Evolutionary conservation across 805 yeast species (phyloP), one percentile per base, ranked within the genome.

Genomic region (Starmerella floris): DNA sequence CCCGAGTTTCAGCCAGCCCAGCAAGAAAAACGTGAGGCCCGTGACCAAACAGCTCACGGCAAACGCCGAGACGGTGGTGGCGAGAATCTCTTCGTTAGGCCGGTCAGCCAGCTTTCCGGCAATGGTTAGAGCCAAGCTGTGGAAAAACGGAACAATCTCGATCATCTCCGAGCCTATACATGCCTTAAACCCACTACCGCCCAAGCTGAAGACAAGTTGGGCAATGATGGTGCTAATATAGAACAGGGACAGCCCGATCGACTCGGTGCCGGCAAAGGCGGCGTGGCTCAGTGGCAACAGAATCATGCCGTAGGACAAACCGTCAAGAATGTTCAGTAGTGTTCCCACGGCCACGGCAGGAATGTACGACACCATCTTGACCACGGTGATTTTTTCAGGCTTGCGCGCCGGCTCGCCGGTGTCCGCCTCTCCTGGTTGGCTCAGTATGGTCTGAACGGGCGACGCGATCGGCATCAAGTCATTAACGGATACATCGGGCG

Each of bases 131-230:
- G 96, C 96, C 94, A 91, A 87, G 2, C 93, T 72, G 57, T 91
- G 98, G 67, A 88, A 88, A 60, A 91, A 91, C 2, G 98, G 98
- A 2, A 95, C 94, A n/a, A 91, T 84, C 60, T 91, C 98, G 51
- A 91, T 91, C 98, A 91, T 91, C 63, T 91, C 97, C 3, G 95
- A 82, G 1, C 98, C 98, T 35, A 88, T 76, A n/a, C 94, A 95
- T 2, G 85, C 72, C 48, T 75, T 76, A 64, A 91, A 88, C 8
- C 83, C 81, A 15, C 95, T 83, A 1, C 93, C 93, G 15, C 98
- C 98, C 21, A 83, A 61, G 0, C 96, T 85, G 57, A 74, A 87
- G 5, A 84, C 82, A 49, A 85, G 63, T 60, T 91, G 98, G 0
- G 94, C 81, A 1, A 88, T 72, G n/a, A 91, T 72, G 26, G 95